Base-by-base conservation (phyloP, 352 stramenopile species). In the Globisporangium paroecandrum region DNA sequence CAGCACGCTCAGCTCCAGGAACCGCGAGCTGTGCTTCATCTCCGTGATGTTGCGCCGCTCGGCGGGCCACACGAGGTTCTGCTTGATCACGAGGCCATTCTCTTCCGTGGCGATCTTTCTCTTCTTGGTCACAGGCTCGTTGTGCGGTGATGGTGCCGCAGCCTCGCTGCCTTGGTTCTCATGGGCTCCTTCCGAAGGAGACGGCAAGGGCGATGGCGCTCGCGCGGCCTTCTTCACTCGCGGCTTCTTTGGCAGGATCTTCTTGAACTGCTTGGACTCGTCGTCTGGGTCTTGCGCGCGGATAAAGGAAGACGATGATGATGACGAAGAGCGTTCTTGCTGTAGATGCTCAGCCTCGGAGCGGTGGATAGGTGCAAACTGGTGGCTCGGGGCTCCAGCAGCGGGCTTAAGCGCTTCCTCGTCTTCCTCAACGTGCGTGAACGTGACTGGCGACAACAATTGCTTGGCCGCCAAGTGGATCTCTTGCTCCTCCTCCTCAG, bases 41-140 rank as follows among this genome's bases (percentile, higher is more conserved):
- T 78, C 75, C 1, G 70, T 66, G 25, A 83, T 70, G 66, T 81
- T 80, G 36, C 76, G 76, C 43, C 75, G 73, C 65, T 83, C 73
- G 27, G 71, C 53, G 18, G 76, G 76, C 66, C 77, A 74, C 61
- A 65, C 66, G 32, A 83, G 64, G 58, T 76, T 83, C 62, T 83
- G 76, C 62, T 81, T 80, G 64, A 76, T 74, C 47, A 70, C 54
- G 49, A 70, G 55, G 9, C 43, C 29, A n/a, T 51, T 62, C 15
- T 73, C 60, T 7, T 70, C 60, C 2, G 34, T 25, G 9, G 34
- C 25, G 20, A 62, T 32, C 22, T 70, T 70, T n/a, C 68, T 53
- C 54, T 70, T 73, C 56, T 66, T 70, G 4, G 46, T 8, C 32
- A 13, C 25, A 22, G 60, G 43, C 25, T 69, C 56, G 53, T 15